Base-by-base conservation (phyloP, 768 basidiomycete species). In the Lanmaoa rubissima region DNA sequence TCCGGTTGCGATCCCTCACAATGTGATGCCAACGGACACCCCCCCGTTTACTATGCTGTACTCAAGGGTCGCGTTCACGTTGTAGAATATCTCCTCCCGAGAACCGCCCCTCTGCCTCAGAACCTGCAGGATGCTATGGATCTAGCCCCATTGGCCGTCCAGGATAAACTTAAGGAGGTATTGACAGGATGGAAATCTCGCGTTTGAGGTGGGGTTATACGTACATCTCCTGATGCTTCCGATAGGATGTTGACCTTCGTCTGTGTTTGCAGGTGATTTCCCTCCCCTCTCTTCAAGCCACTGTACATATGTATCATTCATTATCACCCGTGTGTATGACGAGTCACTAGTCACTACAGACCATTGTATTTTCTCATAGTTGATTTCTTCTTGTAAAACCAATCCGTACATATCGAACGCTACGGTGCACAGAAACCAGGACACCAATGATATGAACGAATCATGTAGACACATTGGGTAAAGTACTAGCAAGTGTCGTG, bases 1-100 rank as follows among this genome's bases (percentile, higher is more conserved):
- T 24, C 41, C 1, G 58, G 58, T 19, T 53, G 58, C 16, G 24
- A 59, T 44, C 58, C 50, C 14, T 53, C 45, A 4, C 31, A 21
- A 7, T 34, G 57, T 13, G 49, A 47, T 26, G 34, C 28, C 21
- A 1, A 42, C 3, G 45, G 44, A 17, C 28, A 32, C 26, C 19
- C 44, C 5, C 34, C 57, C 26, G 2, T 59, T 16, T 38, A 46
- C 34, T 17, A 16, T 8, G 57, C 58, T 17, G 3, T 47, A 4
- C 4, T 10, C 6, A 1, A 1, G 31, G 57, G 50, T 11, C 5
- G 5, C 12, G 17, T 21, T 16, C 2, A 28, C 1, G 24, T 54
- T 4, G 46, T 47, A 21, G 2, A 35, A 2, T 53, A 48, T 31
- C 58, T 59, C 16, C 45, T 59, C 0, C 47, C 36, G 14, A 44